Conservation (phyloP, 805 yeast genomes). For the Myxozyma geophila region DNA sequence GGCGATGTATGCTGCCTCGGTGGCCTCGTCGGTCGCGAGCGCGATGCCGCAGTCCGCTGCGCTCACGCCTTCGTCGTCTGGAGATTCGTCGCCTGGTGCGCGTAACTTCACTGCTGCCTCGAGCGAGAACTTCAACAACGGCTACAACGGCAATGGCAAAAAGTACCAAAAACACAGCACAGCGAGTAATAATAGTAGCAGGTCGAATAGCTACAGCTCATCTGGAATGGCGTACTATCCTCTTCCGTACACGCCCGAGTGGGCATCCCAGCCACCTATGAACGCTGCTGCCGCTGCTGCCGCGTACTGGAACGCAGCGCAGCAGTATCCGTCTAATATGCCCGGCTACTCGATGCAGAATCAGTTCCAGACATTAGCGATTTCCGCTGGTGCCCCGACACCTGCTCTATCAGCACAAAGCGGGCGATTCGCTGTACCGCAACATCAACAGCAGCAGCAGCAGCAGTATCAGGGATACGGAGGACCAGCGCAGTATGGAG, state of each 20-base stretch:
- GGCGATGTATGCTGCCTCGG: constrained; percentile 13
- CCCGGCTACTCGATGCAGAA: constrained; percentile 12
- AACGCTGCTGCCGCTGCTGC: constrained; percentile 12
- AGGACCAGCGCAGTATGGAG: background rate
- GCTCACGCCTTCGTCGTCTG: constrained; percentile 19
- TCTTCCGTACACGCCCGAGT: constrained; percentile 4
- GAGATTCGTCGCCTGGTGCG: constrained; percentile 16
- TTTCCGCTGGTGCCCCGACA: constrained; percentile 8
- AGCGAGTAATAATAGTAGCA: background rate
- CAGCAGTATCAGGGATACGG: background rate
- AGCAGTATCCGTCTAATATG: constrained; percentile 6
- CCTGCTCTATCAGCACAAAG: constrained; percentile 13
- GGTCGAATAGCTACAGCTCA: constrained; percentile 4
- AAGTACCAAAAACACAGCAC: constrained; percentile 5
- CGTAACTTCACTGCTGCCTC: background rate
- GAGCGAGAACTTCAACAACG: background rate
- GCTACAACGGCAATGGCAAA: background rate
- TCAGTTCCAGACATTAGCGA: constrained; percentile 12
- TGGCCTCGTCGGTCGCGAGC: constrained; percentile 3
- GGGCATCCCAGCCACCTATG: background rate
- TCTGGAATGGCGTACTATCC: constrained; percentile 11
- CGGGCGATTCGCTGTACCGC: constrained; percentile 5
- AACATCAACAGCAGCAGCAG: background rate
- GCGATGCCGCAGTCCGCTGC: background rate
- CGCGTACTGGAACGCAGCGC: constrained; percentile 18